Evolutionary conservation across 768 basidiomycete species (phyloP).

Genomic region (Pulveroboletus sp.): DNA sequence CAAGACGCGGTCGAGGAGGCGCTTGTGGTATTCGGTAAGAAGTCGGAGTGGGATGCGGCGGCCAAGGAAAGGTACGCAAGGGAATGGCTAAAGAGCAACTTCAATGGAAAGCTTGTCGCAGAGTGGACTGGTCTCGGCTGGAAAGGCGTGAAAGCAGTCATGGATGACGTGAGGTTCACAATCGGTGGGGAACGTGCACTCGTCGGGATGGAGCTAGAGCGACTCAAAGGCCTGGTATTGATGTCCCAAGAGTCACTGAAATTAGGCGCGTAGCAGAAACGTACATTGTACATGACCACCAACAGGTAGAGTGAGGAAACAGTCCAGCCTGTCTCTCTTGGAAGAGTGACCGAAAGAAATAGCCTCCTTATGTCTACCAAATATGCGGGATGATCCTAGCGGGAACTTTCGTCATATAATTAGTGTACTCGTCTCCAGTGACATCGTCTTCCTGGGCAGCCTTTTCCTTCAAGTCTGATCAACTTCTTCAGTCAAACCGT

Average conservation of each 20-base stretch:
- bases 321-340: not conserved
- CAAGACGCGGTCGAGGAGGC: conserved; percentile 39
- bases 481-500: not conserved
- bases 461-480: conserved; percentile 22
- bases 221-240: conserved; percentile 38
- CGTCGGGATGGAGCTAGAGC: conserved; percentile 36
- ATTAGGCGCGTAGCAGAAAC: conserved; percentile 10
- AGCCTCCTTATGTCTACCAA: conserved; percentile 18
- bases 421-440: conserved; percentile 23
- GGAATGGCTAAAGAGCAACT: conserved; percentile 38
- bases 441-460: conserved; percentile 24
- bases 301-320: not conserved
- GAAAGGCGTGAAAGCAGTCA: conserved; percentile 45
- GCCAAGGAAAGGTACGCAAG: conserved; percentile 25
- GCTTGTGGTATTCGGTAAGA: conserved; percentile 48
- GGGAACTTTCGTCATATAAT: conserved; percentile 28
- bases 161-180: conserved; percentile 44
- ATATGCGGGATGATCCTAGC: conserved; percentile 29
- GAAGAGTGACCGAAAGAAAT: not conserved
- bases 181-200: conserved; percentile 46
- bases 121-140: conserved; percentile 51
- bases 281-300: conserved; percentile 4
- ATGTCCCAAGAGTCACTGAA: conserved; percentile 27
- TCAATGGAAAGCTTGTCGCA: conserved; percentile 47
- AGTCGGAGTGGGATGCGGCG: conserved; percentile 41